Percentiles rank a stretch among this genome's conserved stretches.
Conservation (phyloP, 495 filamentous ascomycete species). For the Neurospora sp. region DNA sequence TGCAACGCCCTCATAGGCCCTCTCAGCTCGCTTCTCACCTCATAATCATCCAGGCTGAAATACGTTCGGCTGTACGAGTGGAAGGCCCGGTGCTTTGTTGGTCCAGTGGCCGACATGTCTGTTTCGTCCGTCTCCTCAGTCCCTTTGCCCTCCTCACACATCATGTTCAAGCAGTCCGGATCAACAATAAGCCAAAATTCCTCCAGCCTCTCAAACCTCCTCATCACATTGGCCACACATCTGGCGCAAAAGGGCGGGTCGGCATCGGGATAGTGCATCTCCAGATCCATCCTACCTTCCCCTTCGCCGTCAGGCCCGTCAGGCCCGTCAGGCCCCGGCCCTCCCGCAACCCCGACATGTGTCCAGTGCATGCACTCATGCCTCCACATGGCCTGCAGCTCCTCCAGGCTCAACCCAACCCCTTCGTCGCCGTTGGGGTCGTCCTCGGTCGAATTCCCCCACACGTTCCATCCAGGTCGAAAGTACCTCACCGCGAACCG, state of each 20-base stretch:
- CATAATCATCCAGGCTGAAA: not conserved
- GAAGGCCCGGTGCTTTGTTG: constrained; percentile 2
- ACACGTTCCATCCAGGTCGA: constrained; percentile 5
- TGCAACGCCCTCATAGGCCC: constrained; percentile 6
- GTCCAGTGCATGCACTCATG: not conserved
- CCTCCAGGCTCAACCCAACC: not conserved
- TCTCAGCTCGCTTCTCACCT: not conserved
- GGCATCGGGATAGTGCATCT: not conserved
- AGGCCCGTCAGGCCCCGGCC: not conserved
- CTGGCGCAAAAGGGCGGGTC: constrained; percentile 6
- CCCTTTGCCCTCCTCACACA: not conserved
- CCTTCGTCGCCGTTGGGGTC: not conserved
- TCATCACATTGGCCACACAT: constrained; percentile 8
- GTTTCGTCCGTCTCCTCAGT: not conserved
- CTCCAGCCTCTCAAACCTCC: constrained; percentile 9
- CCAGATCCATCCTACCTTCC: not conserved
- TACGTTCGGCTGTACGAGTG: constrained; percentile 9
- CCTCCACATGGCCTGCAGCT: not conserved
- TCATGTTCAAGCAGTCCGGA: not conserved
- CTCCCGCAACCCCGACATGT: not conserved
- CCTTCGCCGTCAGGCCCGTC: not conserved
- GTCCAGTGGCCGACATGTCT: not conserved
- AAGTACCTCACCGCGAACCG: constrained; percentile 12
- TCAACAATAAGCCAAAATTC: constrained; percentile 13
- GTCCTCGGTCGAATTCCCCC: not conserved